Base-by-base conservation (phyloP, 768 basidiomycete species). In the Boletellus ananiceps region DNA sequence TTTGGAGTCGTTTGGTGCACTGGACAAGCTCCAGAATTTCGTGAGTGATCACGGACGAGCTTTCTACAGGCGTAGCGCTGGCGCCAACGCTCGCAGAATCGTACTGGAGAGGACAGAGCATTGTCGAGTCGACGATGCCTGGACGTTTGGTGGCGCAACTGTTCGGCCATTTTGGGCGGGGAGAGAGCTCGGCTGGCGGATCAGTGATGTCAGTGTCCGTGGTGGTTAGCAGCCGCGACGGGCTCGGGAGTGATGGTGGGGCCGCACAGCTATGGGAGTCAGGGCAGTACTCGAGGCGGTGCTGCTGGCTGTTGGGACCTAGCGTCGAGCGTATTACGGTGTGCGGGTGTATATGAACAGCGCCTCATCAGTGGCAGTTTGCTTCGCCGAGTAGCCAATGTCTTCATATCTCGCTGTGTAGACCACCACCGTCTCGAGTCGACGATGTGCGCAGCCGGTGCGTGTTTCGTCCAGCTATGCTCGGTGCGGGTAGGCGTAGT, bases 161-260 rank as follows among this genome's bases (percentile, higher is more conserved):
- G 77, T 95, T 1, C 77, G 88, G 36, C 90, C 94, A 8, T 95
- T 97, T 71, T 88, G 89, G 87, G 82, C 86, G 8, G 94, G 92
- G 12, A 88, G 82, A 68, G 72, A 78, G 54, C 68, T 98, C 31
- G 73, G 72, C 8, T 98, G 94, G 93, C 75, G 79, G 63, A 74
- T 84, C 49, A 32, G 41, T 45, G 52, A 62, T 47, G 62, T 55
- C 51, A 50, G 52, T 59, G 32, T 23, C 39, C 39, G 14, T 40
- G 18, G 14, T 25, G 23, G 14, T 19, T 19, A 19, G 19, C 19
- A 19, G 19, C 19, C 19, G 19, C 19, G 19, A 27, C 27, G 27
- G 29, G 29, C 29, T 29, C 29, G 29, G 29, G 5, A 9, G 29
- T 29, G 8, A 7, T 11, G 8, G 29, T 29, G 29, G 29, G 29